These are phyloP conservation scores for Salix caprea DNA, from an alignment of 345 rosid species.

Conservation along the genomic window DNA sequence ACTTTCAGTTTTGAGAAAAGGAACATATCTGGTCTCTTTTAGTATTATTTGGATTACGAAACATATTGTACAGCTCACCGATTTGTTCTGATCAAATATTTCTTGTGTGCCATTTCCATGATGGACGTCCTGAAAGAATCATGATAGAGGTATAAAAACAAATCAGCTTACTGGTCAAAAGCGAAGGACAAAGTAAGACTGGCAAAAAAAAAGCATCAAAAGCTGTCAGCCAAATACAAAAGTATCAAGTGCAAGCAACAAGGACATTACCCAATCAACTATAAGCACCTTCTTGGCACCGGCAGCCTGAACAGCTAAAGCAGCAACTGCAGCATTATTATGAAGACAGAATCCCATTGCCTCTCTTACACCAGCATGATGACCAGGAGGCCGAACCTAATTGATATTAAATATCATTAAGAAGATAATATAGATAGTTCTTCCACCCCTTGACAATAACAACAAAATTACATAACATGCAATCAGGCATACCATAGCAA, in stretches of 20 bases:
- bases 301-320: conserved; percentile 81
- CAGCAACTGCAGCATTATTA: conserved; percentile 98
- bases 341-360: conserved; percentile 99
- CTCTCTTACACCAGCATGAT: conserved; percentile 91
- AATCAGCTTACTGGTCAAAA: background rate
- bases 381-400: conserved; percentile 98
- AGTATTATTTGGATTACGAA: too few relatives aligned
- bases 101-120: conserved; percentile 99
- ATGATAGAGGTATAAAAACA: background rate
- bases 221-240: background rate
- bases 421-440: background rate
- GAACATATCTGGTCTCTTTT: too few relatives aligned
- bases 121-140: conserved; percentile 80
- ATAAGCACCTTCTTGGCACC: conserved; percentile 93
- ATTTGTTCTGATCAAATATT: conserved; percentile 77
- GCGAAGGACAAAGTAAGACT: background rate
- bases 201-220: background rate
- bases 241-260: conserved; percentile 18
- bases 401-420: conserved; percentile 4
- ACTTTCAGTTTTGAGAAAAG: too few relatives aligned
- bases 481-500: conserved; percentile 73
- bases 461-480: background rate
- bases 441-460: background rate
- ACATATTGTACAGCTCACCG: conserved; percentile 41
- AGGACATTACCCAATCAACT: conserved; percentile 79